A percentile compares a stretch with the other conserved stretches of the same genome.
These are phyloP conservation scores for Tephrocybe sp. DNA, from an alignment of 768 basidiomycete species.

Conservation along the genomic window DNA sequence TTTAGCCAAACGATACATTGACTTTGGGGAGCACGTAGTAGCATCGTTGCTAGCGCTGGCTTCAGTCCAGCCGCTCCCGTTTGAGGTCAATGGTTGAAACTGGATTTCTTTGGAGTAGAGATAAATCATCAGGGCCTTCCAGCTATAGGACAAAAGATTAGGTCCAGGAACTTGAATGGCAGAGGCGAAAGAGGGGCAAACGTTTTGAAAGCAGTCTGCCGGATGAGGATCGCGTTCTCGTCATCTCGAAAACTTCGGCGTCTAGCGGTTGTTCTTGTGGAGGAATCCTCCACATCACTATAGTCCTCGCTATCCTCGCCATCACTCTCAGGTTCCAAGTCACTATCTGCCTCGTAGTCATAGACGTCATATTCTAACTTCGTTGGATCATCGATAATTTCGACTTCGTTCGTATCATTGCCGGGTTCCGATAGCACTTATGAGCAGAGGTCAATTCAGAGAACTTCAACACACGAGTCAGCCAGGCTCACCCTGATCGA, in stretches of 20 bases:
- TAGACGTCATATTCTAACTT: slow-evolving; percentile 6
- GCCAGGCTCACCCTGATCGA: slow-evolving; percentile 14
- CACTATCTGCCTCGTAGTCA: slow-evolving; percentile 23
- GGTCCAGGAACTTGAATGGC: background rate
- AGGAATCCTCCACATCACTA: background rate
- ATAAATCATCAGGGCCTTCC: slow-evolving; percentile 38
- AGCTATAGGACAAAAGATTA: slow-evolving; percentile 22
- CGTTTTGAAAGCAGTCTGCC: slow-evolving; percentile 22
- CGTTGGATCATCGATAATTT: slow-evolving; percentile 5
- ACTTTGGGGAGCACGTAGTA: slow-evolving; percentile 38
- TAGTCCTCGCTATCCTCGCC: background rate
- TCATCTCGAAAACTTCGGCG: background rate
- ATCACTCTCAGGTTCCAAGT: slow-evolving; percentile 13
- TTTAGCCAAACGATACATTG: slow-evolving; percentile 41
- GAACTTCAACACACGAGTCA: background rate
- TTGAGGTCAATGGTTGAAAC: slow-evolving; percentile 28
- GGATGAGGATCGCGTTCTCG: slow-evolving; percentile 18
- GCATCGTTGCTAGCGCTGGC: slow-evolving; percentile 14
- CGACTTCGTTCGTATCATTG: slow-evolving; percentile 9
- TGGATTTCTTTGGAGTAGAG: slow-evolving; percentile 34
- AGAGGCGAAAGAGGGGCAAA: slow-evolving; percentile 1
- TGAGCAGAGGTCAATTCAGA: background rate
- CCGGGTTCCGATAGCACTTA: slow-evolving; percentile 17
- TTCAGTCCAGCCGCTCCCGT: background rate
- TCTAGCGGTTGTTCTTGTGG: background rate